Percentiles rank a stretch among this genome's conserved stretches.
Conservation (phyloP, 306 rosid genomes). For the Pachyrhizus erosus region DNA sequence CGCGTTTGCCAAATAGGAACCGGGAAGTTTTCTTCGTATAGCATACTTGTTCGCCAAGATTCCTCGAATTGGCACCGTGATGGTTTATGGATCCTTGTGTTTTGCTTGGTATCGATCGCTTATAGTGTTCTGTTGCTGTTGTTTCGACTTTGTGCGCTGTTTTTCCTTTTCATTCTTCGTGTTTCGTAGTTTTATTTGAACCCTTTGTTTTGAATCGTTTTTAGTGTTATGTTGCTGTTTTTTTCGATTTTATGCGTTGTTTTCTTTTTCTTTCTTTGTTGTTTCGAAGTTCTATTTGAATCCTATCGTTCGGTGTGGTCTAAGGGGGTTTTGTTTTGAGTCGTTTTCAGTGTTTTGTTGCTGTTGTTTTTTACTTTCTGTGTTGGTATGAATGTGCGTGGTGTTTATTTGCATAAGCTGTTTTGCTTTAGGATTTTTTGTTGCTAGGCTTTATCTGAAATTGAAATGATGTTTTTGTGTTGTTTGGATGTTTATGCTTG, state of each 20-base stretch:
- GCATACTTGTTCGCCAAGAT: conserved; percentile 11
- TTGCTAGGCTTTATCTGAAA: not conserved
- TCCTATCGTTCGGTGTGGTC: not conserved
- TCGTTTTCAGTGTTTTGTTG: not conserved
- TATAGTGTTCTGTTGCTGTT: not conserved
- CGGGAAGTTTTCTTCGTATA: not conserved
- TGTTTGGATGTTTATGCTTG: not conserved
- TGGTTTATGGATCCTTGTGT: not conserved
- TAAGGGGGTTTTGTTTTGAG: not conserved
- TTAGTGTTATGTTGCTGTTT: not conserved
- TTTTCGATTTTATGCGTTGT: not conserved
- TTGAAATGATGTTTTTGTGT: not conserved
- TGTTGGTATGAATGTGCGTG: not conserved
- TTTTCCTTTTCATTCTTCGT: too few relatives aligned
- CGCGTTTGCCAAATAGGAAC: not conserved
- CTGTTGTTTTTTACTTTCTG: not conserved
- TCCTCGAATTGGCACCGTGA: not conserved
- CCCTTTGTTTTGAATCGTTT: not conserved
- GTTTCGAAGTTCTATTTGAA: not conserved
- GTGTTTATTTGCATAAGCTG: not conserved
- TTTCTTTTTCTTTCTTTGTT: not conserved
- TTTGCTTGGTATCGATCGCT: not conserved
- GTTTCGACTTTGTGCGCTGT: not conserved
- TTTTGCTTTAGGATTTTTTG: conserved; percentile 2
- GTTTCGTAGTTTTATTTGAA: too few relatives aligned